phyloP scores from a whole-genome alignment of 805 yeast species.

The Kodamaea fukazawae region DNA sequence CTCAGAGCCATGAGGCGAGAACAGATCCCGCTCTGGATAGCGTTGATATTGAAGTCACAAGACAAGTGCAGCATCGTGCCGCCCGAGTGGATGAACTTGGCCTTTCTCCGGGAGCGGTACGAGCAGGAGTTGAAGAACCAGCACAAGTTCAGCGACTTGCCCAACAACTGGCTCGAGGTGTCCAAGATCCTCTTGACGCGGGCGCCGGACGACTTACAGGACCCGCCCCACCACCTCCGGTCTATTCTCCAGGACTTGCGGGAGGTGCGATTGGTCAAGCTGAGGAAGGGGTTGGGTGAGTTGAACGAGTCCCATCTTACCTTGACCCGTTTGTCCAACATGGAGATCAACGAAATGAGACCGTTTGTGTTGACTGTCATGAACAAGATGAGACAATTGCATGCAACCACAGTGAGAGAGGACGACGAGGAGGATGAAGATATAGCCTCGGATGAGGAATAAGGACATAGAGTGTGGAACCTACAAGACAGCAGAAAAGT shows the following conservation, averaged over 20 bases:
- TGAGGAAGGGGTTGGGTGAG: constrained; percentile 72
- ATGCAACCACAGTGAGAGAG: constrained; percentile 25
- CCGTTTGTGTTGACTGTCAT: constrained; percentile 79
- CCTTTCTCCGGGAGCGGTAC: constrained; percentile 52
- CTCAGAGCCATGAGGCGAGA: constrained; percentile 66
- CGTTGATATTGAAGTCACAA: constrained; percentile 77
- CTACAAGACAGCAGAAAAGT: background rate
- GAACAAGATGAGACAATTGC: constrained; percentile 67
- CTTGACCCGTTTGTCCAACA: constrained; percentile 72
- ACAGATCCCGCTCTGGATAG: constrained; percentile 83
- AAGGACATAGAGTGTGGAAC: background rate
- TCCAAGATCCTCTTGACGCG: constrained; percentile 64
- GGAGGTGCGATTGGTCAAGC: constrained; percentile 78
- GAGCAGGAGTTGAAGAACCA: constrained; percentile 63
- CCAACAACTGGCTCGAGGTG: constrained; percentile 87
- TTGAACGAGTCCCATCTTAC: constrained; percentile 81
- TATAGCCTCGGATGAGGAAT: constrained; percentile 12
- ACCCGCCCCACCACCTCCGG: constrained; percentile 68
- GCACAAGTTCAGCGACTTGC: constrained; percentile 64
- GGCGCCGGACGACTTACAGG: constrained; percentile 78
- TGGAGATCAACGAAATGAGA: constrained; percentile 86
- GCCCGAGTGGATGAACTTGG: constrained; percentile 76
- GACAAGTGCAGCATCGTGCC: constrained; percentile 81
- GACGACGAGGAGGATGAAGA: constrained; percentile 16
- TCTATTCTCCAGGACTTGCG: constrained; percentile 76